phyloP scores from a whole-genome alignment of 257 asterid species.

The Asclepias syriaca region DNA sequence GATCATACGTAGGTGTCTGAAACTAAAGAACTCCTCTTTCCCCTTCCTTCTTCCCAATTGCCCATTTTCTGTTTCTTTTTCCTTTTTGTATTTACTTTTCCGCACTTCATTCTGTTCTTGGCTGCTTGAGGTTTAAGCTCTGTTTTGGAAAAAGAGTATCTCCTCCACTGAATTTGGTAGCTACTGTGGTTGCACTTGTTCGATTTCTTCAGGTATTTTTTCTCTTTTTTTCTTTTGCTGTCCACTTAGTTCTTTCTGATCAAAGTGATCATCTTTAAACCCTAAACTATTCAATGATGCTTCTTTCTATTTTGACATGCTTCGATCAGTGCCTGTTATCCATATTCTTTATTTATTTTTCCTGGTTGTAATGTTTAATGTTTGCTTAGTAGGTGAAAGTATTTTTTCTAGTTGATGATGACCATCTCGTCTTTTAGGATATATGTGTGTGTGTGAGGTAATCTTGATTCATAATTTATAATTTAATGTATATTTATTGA shows the following conservation, averaged over 20 bases:
- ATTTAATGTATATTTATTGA: neutral
- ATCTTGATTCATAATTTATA: neutral
- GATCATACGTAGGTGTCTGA: constrained; percentile 7
- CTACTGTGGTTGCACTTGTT: neutral
- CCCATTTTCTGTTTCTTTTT: neutral
- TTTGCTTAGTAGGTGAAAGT: neutral
- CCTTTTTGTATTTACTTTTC: neutral
- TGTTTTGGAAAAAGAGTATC: neutral
- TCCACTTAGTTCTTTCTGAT: constrained; percentile 10
- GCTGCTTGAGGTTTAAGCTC: constrained; percentile 15
- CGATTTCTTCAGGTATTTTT: constrained; percentile 30
- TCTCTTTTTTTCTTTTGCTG: neutral
- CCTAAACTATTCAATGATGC: constrained; percentile 2
- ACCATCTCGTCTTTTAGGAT: constrained; percentile 1
- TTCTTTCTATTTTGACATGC: neutral
- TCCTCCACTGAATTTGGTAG: neutral
- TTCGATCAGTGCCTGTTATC: neutral
- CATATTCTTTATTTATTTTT: neutral
- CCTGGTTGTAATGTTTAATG: neutral
- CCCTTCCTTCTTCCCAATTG: neutral
- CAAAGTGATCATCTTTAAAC: neutral
- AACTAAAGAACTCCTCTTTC: constrained; percentile 6
- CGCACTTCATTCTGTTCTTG: constrained; percentile 13
- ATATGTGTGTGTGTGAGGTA: neutral
- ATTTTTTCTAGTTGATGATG: constrained; percentile 1